Evolutionary conservation across 345 rosid genomes (phyloP).

Genomic region (Ceriops zippeliana): DNA sequence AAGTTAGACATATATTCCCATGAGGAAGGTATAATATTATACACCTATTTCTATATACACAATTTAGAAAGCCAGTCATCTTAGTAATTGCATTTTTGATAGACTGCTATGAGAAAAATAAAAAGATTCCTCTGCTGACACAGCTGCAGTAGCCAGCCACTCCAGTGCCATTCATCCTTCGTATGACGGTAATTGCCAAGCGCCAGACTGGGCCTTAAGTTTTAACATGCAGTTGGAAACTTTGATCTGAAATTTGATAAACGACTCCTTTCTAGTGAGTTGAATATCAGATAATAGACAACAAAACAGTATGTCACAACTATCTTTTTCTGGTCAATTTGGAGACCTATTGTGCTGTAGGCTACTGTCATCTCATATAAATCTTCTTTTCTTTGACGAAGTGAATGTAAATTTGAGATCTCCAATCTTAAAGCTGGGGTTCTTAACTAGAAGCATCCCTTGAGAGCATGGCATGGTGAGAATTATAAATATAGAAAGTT

Average conservation of each 20-base stretch:
- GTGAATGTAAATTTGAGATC: no score
- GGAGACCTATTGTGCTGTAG: no score
- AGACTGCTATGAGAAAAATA: neutral
- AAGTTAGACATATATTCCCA: neutral
- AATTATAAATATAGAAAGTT: no score
- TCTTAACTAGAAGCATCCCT: no score
- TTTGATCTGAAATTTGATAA: slow-evolving; percentile 3
- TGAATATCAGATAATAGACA: slow-evolving; percentile 11
- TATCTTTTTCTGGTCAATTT: no score
- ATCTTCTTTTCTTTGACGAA: no score
- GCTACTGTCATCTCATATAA: no score
- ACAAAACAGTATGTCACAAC: neutral
- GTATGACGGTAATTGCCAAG: neutral
- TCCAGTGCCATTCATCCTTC: neutral
- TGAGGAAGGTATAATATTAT: slow-evolving; percentile 7
- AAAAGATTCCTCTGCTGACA: slow-evolving; percentile 3
- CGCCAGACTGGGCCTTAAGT: neutral
- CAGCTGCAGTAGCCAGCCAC: neutral
- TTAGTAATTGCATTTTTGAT: slow-evolving; percentile 2
- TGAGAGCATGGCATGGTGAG: no score
- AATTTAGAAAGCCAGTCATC: neutral
- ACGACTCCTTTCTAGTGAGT: neutral
- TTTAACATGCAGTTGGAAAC: slow-evolving; percentile 11
- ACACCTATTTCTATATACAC: neutral
- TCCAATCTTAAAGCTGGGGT: no score